Evolutionary conservation across 495 filamentous ascomycete genomes (phyloP).

Genomic region (Aeminium ludgeri): DNA sequence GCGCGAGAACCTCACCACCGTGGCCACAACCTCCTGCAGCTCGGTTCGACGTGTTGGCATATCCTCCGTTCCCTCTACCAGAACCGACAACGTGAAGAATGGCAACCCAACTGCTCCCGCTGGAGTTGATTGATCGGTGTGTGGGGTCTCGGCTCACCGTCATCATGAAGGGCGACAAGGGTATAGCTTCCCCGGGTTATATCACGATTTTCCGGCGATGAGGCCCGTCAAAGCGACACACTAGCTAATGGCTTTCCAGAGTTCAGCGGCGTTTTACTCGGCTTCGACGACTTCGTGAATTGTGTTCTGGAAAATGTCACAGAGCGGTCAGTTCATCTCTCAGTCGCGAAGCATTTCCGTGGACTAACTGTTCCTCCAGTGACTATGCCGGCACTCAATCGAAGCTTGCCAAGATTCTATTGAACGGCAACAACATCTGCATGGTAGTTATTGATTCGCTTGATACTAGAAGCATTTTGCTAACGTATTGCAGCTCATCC

Average conservation of each 20-base stretch:
- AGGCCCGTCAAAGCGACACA: too few species aligned
- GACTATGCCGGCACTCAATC: conserved; percentile 75
- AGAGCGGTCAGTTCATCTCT: conserved; percentile 57
- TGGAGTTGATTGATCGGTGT: conserved; percentile 94
- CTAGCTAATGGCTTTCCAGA: conserved; percentile 39
- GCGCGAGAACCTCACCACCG: too few species aligned
- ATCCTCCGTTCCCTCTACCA: not conserved
- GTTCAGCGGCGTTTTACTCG: conserved; percentile 81
- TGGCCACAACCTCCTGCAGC: too few species aligned
- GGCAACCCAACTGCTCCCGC: conserved; percentile 22
- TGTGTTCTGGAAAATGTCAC: conserved; percentile 88
- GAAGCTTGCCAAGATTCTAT: conserved; percentile 78
- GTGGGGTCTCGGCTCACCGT: conserved; percentile 97
- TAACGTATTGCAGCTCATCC: conserved; percentile 6
- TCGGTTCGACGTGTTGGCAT: too few species aligned
- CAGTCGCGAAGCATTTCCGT: not conserved
- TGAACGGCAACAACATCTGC: conserved; percentile 99
- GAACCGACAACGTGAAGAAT: not conserved
- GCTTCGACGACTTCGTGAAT: conserved; percentile 99
- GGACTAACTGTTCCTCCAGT: conserved; percentile 29
- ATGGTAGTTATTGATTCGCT: conserved; percentile 45
- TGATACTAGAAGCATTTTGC: not conserved
- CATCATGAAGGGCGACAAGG: conserved; percentile 97
- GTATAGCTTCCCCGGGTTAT: conserved; percentile 20
- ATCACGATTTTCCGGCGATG: not conserved